A percentile compares a stretch with the other conserved stretches of the same genome.
Evolutionary conservation across 805 yeast genomes (phyloP).

Genomic region (Scheffersomyces coipomensis): DNA sequence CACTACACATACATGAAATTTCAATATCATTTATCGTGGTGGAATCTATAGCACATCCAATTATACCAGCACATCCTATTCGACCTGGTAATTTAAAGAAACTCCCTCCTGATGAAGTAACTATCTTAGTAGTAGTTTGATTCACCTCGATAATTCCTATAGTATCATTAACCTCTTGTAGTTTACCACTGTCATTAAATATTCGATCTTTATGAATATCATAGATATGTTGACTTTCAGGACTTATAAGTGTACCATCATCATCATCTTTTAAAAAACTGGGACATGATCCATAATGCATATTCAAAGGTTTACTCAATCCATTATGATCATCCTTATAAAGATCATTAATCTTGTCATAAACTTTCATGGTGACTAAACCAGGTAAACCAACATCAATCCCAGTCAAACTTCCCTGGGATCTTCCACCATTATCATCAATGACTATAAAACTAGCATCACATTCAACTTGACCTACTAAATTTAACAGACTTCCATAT

Average conservation of each 20-base stretch:
- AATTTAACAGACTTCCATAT: slow-evolving; percentile 43
- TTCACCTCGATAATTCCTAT: slow-evolving; percentile 37
- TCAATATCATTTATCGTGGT: slow-evolving; percentile 13
- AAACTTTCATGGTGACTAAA: slow-evolving; percentile 19
- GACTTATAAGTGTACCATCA: slow-evolving; percentile 1
- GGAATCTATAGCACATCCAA: slow-evolving; percentile 44
- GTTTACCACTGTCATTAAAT: background rate
- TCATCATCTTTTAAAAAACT: background rate
- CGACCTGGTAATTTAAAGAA: slow-evolving; percentile 49
- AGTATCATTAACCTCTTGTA: slow-evolving; percentile 37
- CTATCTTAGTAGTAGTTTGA: slow-evolving; percentile 15
- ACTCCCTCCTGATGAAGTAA: slow-evolving; percentile 55
- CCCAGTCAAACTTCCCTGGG: slow-evolving; percentile 15
- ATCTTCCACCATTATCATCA: slow-evolving; percentile 4
- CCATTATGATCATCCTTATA: slow-evolving; percentile 18
- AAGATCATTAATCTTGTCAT: slow-evolving; percentile 18
- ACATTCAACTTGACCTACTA: slow-evolving; percentile 40
- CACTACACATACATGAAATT: slow-evolving; percentile 45
- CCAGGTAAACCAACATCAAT: slow-evolving; percentile 26
- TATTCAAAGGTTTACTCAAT: slow-evolving; percentile 29
- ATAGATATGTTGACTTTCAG: slow-evolving; percentile 5
- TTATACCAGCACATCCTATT: slow-evolving; percentile 53
- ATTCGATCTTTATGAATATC: slow-evolving; percentile 7
- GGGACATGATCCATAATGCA: background rate
- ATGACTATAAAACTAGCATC: slow-evolving; percentile 39